phyloP scores from a whole-genome alignment of 169 alveolate species.

The Besnoitia besnoiti region DNA sequence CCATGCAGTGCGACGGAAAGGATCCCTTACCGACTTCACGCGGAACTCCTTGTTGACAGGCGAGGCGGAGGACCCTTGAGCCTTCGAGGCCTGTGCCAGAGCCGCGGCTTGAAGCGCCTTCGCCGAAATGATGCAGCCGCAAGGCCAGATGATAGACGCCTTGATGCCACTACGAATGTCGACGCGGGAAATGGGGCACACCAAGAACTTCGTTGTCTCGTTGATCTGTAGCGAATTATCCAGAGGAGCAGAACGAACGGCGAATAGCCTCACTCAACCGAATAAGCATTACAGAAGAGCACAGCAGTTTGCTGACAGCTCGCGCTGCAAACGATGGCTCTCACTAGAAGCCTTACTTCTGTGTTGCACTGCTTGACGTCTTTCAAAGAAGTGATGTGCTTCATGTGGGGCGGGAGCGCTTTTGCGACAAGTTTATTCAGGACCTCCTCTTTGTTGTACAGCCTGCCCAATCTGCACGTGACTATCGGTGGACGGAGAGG shows the following conservation, averaged over 20 bases:
- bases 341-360: slow-evolving; percentile 38
- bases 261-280: no score
- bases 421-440: slow-evolving; percentile 76
- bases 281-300: no score
- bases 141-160: slow-evolving; percentile 77
- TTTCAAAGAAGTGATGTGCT: slow-evolving; percentile 78
- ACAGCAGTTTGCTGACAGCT: no score
- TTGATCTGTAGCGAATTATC: slow-evolving; percentile 74
- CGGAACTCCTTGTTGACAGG: neutral
- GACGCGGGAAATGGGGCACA: slow-evolving; percentile 76
- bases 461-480: slow-evolving; percentile 81
- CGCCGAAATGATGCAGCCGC: slow-evolving; percentile 79
- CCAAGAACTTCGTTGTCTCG: slow-evolving; percentile 65
- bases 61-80: neutral
- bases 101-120: slow-evolving; percentile 67
- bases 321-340: no score
- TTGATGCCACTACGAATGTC: slow-evolving; percentile 77
- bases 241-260: no score
- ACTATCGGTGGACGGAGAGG: slow-evolving; percentile 84
- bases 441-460: slow-evolving; percentile 84
- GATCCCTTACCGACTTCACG: neutral
- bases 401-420: slow-evolving; percentile 73
- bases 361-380: slow-evolving; percentile 74
- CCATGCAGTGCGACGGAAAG: neutral
- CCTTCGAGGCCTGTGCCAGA: neutral